These are phyloP conservation scores for Hirschioporus abietinus DNA, from an alignment of 768 basidiomycete species.

Conservation along the genomic window DNA sequence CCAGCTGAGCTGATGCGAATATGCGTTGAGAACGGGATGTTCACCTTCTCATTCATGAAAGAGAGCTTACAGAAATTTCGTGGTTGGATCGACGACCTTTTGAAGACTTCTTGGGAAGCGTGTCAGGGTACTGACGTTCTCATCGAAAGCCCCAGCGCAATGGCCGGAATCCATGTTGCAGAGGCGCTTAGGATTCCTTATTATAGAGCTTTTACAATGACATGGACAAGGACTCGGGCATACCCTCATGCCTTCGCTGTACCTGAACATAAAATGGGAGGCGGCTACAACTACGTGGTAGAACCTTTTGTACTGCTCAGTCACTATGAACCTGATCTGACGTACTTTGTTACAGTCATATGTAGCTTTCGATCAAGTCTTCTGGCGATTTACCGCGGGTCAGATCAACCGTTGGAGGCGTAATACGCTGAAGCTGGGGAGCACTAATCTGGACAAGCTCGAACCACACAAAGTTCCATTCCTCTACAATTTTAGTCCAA, in stretches of 20 bases:
- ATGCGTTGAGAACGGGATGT: constrained; percentile 97
- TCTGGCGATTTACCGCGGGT: constrained; percentile 91
- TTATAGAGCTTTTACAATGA: constrained; percentile 96
- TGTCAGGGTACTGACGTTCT: constrained; percentile 93
- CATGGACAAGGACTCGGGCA: constrained; percentile 91
- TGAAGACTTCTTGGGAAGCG: constrained; percentile 93
- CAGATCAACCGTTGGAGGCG: constrained; percentile 95
- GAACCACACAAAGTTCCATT: constrained; percentile 98
- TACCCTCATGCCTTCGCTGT: constrained; percentile 99
- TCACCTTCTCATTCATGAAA: constrained; percentile 91
- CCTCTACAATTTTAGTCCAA: constrained; percentile 94
- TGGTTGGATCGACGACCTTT: constrained; percentile 94
- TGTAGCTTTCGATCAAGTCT: constrained; percentile 96
- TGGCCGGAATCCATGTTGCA: constrained; percentile 96
- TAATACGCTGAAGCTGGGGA: constrained; percentile 64
- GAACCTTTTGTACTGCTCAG: constrained; percentile 13
- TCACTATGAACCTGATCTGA: constrained; percentile 5
- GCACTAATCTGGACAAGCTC: constrained; percentile 91
- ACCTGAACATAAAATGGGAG: constrained; percentile 96
- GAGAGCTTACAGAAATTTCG: constrained; percentile 93
- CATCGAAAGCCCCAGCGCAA: constrained; percentile 93
- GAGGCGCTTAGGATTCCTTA: constrained; percentile 92
- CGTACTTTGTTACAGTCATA: constrained; percentile 53
- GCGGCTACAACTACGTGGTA: constrained; percentile 98
- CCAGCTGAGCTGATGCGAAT: constrained; percentile 97